Conservation (phyloP, 2,329 filamentous ascomycete species). For the Furcasterigmium sp. region DNA sequence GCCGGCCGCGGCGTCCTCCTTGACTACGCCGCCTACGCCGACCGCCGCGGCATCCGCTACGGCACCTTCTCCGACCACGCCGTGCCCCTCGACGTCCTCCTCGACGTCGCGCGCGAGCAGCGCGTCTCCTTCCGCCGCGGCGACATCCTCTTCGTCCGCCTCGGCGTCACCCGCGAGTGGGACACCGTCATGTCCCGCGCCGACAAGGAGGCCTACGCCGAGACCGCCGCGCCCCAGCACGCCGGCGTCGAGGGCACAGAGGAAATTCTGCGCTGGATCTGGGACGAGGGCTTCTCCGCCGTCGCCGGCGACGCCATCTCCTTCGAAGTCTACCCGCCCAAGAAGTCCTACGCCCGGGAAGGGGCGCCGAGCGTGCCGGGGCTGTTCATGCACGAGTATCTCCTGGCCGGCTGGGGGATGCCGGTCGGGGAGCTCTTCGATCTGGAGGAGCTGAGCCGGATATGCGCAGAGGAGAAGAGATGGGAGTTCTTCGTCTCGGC, state of each 20-base stretch:
- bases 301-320: constrained; percentile 37
- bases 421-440: constrained; percentile 31
- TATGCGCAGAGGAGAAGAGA: constrained; percentile 44
- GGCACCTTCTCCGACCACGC: constrained; percentile 32
- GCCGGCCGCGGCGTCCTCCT: constrained; percentile 44
- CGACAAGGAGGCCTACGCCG: constrained; percentile 42
- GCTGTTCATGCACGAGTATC: constrained; percentile 37
- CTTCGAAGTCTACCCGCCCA: constrained; percentile 35
- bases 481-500: constrained; percentile 46
- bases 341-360: constrained; percentile 21
- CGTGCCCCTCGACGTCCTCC: constrained; percentile 21
- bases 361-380: constrained; percentile 10
- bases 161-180: constrained; percentile 24
- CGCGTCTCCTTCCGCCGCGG: constrained; percentile 38
- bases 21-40: constrained; percentile 42
- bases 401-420: constrained; percentile 43
- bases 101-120: constrained; percentile 29
- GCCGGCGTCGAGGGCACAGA: constrained; percentile 33
- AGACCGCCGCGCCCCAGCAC: constrained; percentile 23
- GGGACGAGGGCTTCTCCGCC: constrained; percentile 39
- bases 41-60: constrained; percentile 29
- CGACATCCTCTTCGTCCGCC: constrained; percentile 45
- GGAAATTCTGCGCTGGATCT: constrained; percentile 37
- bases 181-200: constrained; percentile 21
- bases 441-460: constrained; percentile 29